Base-by-base conservation (phyloP, 768 basidiomycete species). In the Coprinopsis sp. region DNA sequence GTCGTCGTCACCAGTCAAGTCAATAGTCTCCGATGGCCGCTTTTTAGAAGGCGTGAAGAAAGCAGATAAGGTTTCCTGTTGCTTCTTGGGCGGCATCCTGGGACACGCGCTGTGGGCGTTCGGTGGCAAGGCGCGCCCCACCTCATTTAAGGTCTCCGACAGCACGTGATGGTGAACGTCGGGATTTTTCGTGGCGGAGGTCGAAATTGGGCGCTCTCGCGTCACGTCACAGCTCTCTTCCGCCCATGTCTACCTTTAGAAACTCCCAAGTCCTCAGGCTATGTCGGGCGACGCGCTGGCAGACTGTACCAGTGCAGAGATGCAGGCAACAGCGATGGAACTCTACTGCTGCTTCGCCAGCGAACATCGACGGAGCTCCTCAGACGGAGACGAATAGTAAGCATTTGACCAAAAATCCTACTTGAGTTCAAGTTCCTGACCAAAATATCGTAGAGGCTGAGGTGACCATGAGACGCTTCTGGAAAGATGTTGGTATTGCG, bases 401-500 rank as follows among this genome's bases (percentile, higher is more conserved):
- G 72, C 64, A 22, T 24, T 22, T 18, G n/a, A 27, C 16, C 13
- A 30, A 11, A 25, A 23, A 22, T 14, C 21, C 11, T 27, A 27
- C 23, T 13, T 22, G 22, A 10, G 38, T 16, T 27, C 22, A 23
- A 51, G 21, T 38, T 28, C 28, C 39, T 36, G 29, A 8, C 36
- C 33, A 12, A 44, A 30, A 29, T 39, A 24, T 8, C 28, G 38
- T 50, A 6, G 56, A 96, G 93, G 91, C 90, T 10, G 91, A 96
- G 65, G 78, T 81, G 30, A 87, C 90, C 1, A 71, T 90, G 64
- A 85, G 87, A 54, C 74, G 96, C 21, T 98, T 98, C 62, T 99
- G 96, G 96, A 93, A 92, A 60, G 78, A 77, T 0, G 96, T 94
- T n/a, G 78, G 78, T 14, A 71, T 97, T 45, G 81, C 86, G 52